A percentile compares a stretch with the other conserved stretches of the same genome.
phyloP scores from a whole-genome alignment of 345 rosid genomes.

The Heritiera fomes region DNA sequence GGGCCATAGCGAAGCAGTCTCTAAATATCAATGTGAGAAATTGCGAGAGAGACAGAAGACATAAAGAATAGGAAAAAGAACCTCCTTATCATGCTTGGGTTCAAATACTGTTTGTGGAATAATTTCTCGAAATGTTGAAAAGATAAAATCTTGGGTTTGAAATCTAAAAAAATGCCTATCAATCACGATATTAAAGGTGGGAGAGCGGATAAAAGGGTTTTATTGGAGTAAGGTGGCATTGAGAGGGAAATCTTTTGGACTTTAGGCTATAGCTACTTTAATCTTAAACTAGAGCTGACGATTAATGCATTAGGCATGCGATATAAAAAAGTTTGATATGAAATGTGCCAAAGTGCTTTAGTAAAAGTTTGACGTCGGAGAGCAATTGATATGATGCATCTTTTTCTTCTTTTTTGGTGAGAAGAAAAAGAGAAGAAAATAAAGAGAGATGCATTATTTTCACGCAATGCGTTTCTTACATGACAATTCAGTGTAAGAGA shows the following conservation, averaged over 20 bases:
- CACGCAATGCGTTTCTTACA: background rate
- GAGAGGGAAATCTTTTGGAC: background rate
- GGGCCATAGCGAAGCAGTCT: background rate
- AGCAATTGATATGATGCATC: background rate
- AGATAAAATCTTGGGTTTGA: background rate
- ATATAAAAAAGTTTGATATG: background rate
- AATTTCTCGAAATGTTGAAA: background rate
- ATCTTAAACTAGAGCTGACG: background rate
- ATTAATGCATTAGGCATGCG: background rate
- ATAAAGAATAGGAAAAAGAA: background rate
- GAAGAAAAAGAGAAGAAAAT: background rate
- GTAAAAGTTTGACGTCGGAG: background rate
- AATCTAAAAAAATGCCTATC: background rate
- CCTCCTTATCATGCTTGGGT: background rate
- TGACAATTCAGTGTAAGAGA: background rate
- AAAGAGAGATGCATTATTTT: background rate
- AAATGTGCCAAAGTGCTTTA: background rate
- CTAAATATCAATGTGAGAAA: background rate
- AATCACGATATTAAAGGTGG: background rate
- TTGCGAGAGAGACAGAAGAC: background rate
- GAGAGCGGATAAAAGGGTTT: background rate
- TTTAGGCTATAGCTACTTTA: no score
- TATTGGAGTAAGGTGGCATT: background rate
- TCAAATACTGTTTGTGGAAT: background rate
- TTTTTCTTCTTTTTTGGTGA: background rate